Evolutionary conservation across 2,329 filamentous ascomycete species (phyloP), one percentile per base, ranked within the genome.

Genomic region (Chaetomium sp.): DNA sequence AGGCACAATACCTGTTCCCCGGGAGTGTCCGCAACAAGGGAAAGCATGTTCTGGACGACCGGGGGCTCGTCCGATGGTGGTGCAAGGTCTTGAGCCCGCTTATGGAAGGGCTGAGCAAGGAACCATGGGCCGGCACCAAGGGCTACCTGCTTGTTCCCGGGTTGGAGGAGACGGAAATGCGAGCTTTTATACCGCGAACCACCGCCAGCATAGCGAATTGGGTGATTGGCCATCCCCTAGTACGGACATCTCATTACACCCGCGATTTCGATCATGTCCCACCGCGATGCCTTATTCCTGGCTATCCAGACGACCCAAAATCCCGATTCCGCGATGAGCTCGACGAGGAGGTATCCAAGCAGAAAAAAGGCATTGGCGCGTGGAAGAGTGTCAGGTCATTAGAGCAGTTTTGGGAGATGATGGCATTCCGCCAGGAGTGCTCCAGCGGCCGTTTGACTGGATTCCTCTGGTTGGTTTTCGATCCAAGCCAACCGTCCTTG

Each of bases 341-440:
- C 4, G 94, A 99, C 72, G 91, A 94, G 35, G 92, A 96, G 74
- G 83, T 91, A 0, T 83, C 85, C 0, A 85, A 86, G 33, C 81
- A 84, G 1, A 78, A 84, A 69, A 84, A 85, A 69, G 82, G 80
- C 29, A 78, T 80, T 3, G 90, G 90, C 0, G 83, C 86, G 63
- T 99, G 95, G 95, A 90, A 88, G 74, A 93, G 90, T 65, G 88
- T 97, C 27, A 89, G 85, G 74, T 90, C 87, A 0, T 79, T 99
- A 49, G 91, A 93, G n/a, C 88, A 93, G 70, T 99, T 99, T 73
- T 99, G 95, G 95, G 95, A 99, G 67, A 90, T 96, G 84, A 98
- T 99, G 94, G 90, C 93, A 0, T 98, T 91, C 74, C 84, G 95
- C 63, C 95, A 98, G 75, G 95, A 99, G 74, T 99, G 95, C 74